Evolutionary conservation across 1,284 basidiomycete species (phyloP).

Genomic region (Albatrellus sp.): DNA sequence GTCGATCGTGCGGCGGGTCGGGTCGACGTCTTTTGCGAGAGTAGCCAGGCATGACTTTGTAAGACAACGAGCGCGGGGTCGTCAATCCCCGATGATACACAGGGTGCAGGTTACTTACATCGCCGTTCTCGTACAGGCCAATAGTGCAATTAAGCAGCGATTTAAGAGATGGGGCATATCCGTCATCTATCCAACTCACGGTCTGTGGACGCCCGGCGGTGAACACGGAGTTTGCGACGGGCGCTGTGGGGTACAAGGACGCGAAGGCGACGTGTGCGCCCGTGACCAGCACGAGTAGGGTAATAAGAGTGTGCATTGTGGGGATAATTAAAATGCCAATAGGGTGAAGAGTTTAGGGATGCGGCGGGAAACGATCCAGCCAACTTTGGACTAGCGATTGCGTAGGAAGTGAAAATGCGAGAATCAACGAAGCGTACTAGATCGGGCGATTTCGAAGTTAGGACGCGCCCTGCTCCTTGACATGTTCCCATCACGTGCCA

Average conservation of each 20-base stretch:
- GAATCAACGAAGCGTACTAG: no score
- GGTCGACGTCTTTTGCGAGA: conserved; percentile 23
- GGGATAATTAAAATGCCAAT: neutral
- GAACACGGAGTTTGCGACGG: conserved; percentile 31
- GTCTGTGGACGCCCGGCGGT: conserved; percentile 24
- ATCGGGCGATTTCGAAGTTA: no score
- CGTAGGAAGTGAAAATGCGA: no score
- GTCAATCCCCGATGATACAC: neutral
- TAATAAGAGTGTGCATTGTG: no score
- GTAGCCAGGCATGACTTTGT: conserved; percentile 20
- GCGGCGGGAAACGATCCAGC: neutral
- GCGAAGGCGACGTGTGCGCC: conserved; percentile 11
- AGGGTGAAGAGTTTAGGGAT: neutral
- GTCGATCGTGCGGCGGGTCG: conserved; percentile 13
- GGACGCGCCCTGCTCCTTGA: no score
- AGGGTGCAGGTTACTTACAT: conserved; percentile 19
- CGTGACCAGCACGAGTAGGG: conserved; percentile 1
- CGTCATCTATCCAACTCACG: conserved; percentile 37
- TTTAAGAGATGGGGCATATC: conserved; percentile 22
- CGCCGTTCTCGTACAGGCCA: conserved; percentile 26
- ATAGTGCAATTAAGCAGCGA: conserved; percentile 28
- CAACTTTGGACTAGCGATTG: no score
- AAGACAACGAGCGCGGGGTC: neutral
- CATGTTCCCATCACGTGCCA: no score
- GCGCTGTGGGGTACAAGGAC: conserved; percentile 35